phyloP scores from a whole-genome alignment of 768 basidiomycete genomes.

The Psilocybe cyanescens region DNA sequence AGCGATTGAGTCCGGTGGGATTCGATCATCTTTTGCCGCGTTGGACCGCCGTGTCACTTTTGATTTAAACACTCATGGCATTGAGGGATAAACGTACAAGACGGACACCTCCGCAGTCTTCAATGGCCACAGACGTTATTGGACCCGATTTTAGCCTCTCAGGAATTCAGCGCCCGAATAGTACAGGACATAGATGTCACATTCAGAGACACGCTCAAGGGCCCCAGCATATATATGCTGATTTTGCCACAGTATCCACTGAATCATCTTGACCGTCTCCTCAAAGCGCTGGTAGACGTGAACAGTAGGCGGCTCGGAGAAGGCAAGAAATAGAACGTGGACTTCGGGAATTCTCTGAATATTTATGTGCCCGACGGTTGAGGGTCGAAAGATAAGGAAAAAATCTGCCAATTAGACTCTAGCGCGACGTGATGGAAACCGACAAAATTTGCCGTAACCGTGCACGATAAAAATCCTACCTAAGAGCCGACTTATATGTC shows the following conservation, averaged over 20 bases:
- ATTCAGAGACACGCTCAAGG: no score
- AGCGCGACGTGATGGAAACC: constrained; percentile 14
- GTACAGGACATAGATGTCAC: no score
- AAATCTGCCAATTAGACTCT: constrained; percentile 5
- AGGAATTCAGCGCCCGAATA: no score
- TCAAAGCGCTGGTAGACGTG: no score
- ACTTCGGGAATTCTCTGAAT: background rate
- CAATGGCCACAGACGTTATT: background rate
- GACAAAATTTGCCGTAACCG: constrained; percentile 9
- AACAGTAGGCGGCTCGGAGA: background rate
- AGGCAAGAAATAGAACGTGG: background rate
- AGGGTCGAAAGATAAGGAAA: constrained; percentile 12
- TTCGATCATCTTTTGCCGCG: background rate
- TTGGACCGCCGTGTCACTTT: no score
- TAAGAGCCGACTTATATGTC: no score
- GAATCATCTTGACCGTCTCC: no score
- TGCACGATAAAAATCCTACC: background rate
- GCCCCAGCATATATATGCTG: no score
- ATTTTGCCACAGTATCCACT: no score
- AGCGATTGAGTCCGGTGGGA: no score
- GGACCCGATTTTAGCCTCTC: background rate
- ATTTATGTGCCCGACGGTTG: background rate
- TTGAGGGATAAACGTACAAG: background rate
- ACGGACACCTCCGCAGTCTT: background rate
- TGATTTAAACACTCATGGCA: background rate